Base-by-base conservation (phyloP, 306 rosid species). In the Cicer arietinum region DNA sequence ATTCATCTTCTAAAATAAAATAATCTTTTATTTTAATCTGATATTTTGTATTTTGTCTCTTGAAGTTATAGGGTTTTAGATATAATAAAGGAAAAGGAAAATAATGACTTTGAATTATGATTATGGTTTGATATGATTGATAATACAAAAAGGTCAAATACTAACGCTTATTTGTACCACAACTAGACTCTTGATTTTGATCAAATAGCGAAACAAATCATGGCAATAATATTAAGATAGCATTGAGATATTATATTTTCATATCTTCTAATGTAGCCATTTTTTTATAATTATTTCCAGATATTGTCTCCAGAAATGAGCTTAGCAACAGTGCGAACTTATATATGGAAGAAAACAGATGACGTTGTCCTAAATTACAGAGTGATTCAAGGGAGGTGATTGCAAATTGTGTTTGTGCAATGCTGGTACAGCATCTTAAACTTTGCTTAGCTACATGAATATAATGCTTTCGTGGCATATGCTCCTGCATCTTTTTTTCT, bases 311-410 rank as follows among this genome's bases (percentile, higher is more conserved):
- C 97, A 54, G 98, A 92, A 16, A 81, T 92, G 96, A 95, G 98
- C 82, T 86, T 95, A 82, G 99, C 98, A 83, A 95, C 99, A 25
- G 98, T 90, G 72, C 86, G 96, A 64, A 83, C 94, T 81, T 95
- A 92, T 80, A 77, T 95, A 76, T 95, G 99, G 99, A 95, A 92
- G 92, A 95, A 92, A 88, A 9, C 93, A 11, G 99, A 95, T 20
- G 99, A 95, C 79, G 77, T 95, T 47, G 59, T 90, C 82, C 88
- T 95, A 81, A 86, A 95, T 84, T 95, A 94, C 81, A 89, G 91
- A 89, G 87, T 92, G 83, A 77, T 86, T 79, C 95, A 85, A 78
- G 89, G 92, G 81, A 90, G 95, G 90, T 94, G 93, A 92, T 67
- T 63, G 63, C 63, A 72, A 60, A 47, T 48, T 73, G 80, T 66